Evolutionary conservation across 331 rosid species (phyloP).

Genomic region (Malus hybrid): DNA sequence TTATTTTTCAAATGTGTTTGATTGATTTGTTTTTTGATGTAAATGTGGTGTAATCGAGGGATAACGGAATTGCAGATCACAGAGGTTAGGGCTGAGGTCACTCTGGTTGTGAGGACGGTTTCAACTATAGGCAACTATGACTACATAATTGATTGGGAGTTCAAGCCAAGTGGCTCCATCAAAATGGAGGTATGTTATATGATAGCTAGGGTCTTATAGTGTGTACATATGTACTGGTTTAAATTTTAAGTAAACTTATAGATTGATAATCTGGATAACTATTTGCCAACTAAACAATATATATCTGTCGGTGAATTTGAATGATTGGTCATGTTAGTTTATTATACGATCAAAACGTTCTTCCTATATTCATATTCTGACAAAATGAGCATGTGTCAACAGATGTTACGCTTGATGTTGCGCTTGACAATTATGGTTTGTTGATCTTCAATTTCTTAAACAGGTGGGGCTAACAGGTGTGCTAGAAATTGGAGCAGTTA

Average conservation of each 20-base stretch:
- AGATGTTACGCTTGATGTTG: not conserved
- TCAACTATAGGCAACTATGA: slow-evolving; percentile 45
- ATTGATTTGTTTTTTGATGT: not conserved
- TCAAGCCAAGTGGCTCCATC: slow-evolving; percentile 49
- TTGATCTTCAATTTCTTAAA: not conserved
- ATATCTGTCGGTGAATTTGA: too few species aligned
- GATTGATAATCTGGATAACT: too few species aligned
- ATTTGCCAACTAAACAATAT: too few species aligned
- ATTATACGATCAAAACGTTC: not conserved
- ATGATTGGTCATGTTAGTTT: not conserved
- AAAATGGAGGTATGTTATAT: slow-evolving; percentile 28
- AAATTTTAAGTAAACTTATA: too few species aligned
- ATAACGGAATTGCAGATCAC: slow-evolving; percentile 15
- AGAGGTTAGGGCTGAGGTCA: slow-evolving; percentile 38
- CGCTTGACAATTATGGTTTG: not conserved
- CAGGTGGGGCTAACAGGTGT: slow-evolving; percentile 47
- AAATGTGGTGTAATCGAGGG: not conserved
- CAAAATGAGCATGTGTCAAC: not conserved
- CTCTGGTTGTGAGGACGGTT: slow-evolving; percentile 35
- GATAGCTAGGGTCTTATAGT: not conserved
- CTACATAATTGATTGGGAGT: slow-evolving; percentile 53
- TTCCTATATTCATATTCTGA: not conserved
- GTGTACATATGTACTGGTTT: not conserved
- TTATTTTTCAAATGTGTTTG: not conserved
- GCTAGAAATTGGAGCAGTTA: slow-evolving; percentile 36